Conservation (phyloP, 257 asterid genomes). For the Perilla frutescens region DNA sequence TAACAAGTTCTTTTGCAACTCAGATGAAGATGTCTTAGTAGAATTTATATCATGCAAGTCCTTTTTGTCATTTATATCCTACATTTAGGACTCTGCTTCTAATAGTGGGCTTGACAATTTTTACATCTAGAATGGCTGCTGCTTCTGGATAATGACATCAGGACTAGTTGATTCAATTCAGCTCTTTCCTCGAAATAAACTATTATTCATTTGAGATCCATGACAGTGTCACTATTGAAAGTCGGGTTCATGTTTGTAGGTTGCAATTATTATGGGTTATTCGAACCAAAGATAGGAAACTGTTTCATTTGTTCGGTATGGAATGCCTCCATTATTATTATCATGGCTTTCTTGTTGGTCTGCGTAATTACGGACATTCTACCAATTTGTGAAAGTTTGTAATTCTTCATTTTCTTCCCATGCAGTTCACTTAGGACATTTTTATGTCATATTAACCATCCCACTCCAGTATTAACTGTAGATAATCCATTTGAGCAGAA, state of each 20-base stretch:
- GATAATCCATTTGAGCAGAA: background rate
- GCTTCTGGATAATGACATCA: constrained; percentile 21
- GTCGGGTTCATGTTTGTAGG: constrained; percentile 1
- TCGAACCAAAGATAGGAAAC: background rate
- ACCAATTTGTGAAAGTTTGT: background rate
- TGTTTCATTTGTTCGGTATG: background rate
- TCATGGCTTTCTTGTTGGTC: constrained; percentile 14
- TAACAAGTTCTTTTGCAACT: constrained; percentile 13
- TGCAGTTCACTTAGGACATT: constrained; percentile 6
- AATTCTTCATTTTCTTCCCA: background rate
- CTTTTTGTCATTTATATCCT: background rate
- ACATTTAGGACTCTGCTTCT: constrained; percentile 19
- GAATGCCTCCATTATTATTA: background rate
- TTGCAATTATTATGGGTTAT: constrained; percentile 14
- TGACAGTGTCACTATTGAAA: constrained; percentile 10
- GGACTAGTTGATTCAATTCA: background rate
- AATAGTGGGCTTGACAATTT: constrained; percentile 9
- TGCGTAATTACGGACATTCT: background rate
- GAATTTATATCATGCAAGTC: background rate
- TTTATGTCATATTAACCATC: constrained; percentile 8
- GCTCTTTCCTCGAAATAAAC: background rate
- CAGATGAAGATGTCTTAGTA: constrained; percentile 1
- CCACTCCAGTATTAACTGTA: background rate
- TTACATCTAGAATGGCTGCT: constrained; percentile 6
- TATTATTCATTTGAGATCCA: constrained; percentile 18